phyloP scores from a whole-genome alignment of 345 rosid genomes.

The Raphanus sativus region DNA sequence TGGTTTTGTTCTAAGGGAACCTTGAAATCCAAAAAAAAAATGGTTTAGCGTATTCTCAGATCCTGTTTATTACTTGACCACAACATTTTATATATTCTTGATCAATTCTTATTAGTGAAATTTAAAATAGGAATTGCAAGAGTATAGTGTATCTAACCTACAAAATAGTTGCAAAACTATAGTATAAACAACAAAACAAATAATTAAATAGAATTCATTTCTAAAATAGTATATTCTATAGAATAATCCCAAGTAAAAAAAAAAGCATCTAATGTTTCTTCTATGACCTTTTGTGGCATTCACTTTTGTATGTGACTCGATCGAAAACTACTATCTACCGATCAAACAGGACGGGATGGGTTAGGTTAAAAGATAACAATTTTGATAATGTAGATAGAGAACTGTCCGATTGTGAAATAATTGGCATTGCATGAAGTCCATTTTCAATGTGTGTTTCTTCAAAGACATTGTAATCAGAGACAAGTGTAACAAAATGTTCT shows the following conservation, averaged over 20 bases:
- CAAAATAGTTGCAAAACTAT: not conserved
- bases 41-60: too few relatives aligned
- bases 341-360: slow-evolving; percentile 6
- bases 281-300: not conserved
- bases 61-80: too few relatives aligned
- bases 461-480: slow-evolving; percentile 35
- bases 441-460: slow-evolving; percentile 28
- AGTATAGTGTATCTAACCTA: not conserved
- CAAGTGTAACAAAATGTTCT: slow-evolving; percentile 14
- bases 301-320: not conserved
- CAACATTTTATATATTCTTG: not conserved
- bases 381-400: not conserved
- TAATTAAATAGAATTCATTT: not conserved
- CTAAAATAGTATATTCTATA: not conserved
- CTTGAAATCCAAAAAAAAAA: too few relatives aligned
- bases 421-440: slow-evolving; percentile 5
- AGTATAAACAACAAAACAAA: not conserved
- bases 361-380: slow-evolving; percentile 3
- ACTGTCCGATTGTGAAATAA: not conserved
- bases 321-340: not conserved
- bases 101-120: not conserved
- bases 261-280: not conserved
- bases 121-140: not conserved
- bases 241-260: not conserved
- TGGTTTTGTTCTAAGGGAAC: too few relatives aligned